Conservation (phyloP, 1,139 yeast species). For the Dujonia santamariae region DNA sequence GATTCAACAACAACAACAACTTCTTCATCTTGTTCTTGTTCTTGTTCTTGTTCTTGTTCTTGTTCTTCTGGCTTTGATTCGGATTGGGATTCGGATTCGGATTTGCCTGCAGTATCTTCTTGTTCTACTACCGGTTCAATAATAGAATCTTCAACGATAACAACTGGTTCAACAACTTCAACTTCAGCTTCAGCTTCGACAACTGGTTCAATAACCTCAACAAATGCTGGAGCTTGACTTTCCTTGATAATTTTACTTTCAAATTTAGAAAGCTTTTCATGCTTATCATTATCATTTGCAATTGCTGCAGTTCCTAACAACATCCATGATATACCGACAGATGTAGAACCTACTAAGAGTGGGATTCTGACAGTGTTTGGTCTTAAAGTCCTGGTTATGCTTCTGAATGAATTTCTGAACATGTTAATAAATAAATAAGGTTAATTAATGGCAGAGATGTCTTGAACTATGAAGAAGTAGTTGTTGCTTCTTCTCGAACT, state of each 20-base stretch:
- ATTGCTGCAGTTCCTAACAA: constrained; percentile 4
- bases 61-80: no score
- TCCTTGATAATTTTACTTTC: constrained; percentile 4
- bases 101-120: constrained; percentile 9
- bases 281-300: constrained; percentile 11
- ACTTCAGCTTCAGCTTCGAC: constrained; percentile 4
- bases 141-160: constrained; percentile 1
- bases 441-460: no score
- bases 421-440: no score
- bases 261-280: constrained; percentile 10
- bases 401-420: constrained; percentile 4
- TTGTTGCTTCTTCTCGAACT: no score
- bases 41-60: no score
- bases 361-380: constrained; percentile 3
- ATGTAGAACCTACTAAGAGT: constrained; percentile 1
- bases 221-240: constrained; percentile 1
- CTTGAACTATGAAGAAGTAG: no score
- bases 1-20: constrained; percentile 3
- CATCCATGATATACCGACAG: constrained; percentile 4
- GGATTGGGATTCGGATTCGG: no score
- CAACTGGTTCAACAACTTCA: constrained; percentile 8
- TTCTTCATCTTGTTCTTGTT: constrained; percentile 6
- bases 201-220: background rate
- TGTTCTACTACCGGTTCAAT: constrained; percentile 9
- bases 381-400: background rate